Base-by-base conservation (phyloP, 257 asterid species). In the Vinca minor region DNA sequence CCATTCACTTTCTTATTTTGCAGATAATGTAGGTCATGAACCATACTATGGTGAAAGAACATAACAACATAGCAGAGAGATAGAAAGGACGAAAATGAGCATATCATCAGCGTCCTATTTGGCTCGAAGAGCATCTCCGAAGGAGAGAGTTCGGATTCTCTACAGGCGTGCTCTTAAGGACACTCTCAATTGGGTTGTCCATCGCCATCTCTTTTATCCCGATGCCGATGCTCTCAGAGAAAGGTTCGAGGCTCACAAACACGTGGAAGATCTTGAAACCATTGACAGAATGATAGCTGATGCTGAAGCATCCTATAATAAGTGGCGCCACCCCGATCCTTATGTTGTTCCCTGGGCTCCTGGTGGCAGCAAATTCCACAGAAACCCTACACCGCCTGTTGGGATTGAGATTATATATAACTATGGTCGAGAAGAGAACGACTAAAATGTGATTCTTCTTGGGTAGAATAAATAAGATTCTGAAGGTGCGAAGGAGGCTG, bases 261-360 rank as follows among this genome's bases (percentile, higher is more conserved):
- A 81, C 50, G 90, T 85, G 95, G 95, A 88, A 79, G 89, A 88
- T 75, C 29, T 83, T 66, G 98, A 91, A 77, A 78, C 78, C 57
- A 85, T 88, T 68, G 98, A 91, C 70, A 82, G 91, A 74, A 72
- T 91, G 87, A 83, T 91, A 60, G 76, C 71, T 59, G 80, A 74
- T 78, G 96, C 87, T 41, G 96, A 91, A 77, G 85, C 89, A 48
- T 48, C 69, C 53, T 76, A 86, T 72, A 74, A 88, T 61, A 86
- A 86, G 78, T 91, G 88, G 88, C 72, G 93, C 79, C 98, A 91
- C 63, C 98, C 98, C 42, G 98, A 91, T 76, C 98, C 98, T 63
- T 91, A 91, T 75, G 68, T 87, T 55, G 98, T 91, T 64, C 97
- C 97, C 46, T 92, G 98, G 98, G 98, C 98, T 72, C 98, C 98